These are phyloP conservation scores for Chenopodium album DNA, from an alignment of 148 eudicot species.

Conservation along the genomic window DNA sequence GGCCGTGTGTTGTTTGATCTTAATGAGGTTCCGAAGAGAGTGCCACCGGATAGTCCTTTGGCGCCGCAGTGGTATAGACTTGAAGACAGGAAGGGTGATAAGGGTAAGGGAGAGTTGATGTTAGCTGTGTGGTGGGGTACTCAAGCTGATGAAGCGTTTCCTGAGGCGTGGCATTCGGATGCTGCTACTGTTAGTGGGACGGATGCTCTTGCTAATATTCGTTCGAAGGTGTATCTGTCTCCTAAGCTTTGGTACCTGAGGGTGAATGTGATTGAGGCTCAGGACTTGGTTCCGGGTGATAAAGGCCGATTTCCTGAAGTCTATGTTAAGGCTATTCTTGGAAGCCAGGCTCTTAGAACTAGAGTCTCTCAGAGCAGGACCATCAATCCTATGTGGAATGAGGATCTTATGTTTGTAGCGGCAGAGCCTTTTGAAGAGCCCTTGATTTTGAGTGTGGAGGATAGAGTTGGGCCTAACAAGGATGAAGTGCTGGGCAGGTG, in stretches of 20 bases:
- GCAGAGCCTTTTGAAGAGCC: slow-evolving; percentile 75
- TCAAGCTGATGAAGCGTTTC: slow-evolving; percentile 75
- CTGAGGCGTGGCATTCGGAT: slow-evolving; percentile 79
- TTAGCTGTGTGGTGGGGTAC: slow-evolving; percentile 85
- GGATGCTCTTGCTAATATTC: slow-evolving; percentile 60
- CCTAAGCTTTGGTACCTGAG: slow-evolving; percentile 81
- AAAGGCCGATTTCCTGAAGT: slow-evolving; percentile 53
- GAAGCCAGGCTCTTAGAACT: slow-evolving; percentile 52
- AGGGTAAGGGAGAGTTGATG: slow-evolving; percentile 67
- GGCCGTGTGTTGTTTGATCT: slow-evolving; percentile 57
- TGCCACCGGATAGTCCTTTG: slow-evolving; percentile 75
- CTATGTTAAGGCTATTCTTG: slow-evolving; percentile 59
- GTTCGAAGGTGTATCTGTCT: slow-evolving; percentile 68
- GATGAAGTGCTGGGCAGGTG: slow-evolving; percentile 51
- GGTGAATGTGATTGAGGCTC: slow-evolving; percentile 78
- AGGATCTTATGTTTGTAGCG: slow-evolving; percentile 68
- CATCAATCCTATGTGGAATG: slow-evolving; percentile 72
- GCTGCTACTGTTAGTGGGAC: slow-evolving; percentile 59
- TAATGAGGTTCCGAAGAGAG: slow-evolving; percentile 63
- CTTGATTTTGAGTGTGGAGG: slow-evolving; percentile 53
- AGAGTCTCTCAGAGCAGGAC: slow-evolving; percentile 49
- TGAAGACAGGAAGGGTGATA: slow-evolving; percentile 47
- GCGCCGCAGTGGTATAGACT: slow-evolving; percentile 82
- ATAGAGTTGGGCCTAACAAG: slow-evolving; percentile 44
- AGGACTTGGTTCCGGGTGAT: slow-evolving; percentile 52